A percentile compares a stretch with the other conserved stretches of the same genome.
Conservation (phyloP, 176 grass and related monocot species). For the Phragmites australis region DNA sequence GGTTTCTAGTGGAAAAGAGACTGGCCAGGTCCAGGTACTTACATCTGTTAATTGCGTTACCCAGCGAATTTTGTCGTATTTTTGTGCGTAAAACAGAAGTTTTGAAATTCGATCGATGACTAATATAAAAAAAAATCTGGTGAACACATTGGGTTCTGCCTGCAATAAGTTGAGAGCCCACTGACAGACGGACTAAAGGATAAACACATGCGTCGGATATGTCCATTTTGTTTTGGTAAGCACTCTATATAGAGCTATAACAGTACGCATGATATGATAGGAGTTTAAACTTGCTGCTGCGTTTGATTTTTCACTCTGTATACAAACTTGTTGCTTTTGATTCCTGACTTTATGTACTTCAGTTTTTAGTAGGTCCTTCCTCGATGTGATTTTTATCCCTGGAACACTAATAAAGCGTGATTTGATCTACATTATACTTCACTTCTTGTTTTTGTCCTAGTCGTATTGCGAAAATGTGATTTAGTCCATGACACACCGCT, state of each 20-base stretch:
- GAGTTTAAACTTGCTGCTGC: too few relatives aligned
- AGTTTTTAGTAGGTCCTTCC: too few relatives aligned
- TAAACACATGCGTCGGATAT: not conserved
- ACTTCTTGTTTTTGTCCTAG: too few relatives aligned
- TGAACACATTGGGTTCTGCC: not conserved
- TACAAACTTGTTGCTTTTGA: not conserved
- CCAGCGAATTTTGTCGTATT: not conserved
- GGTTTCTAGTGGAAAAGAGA: not conserved
- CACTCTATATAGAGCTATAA: too few relatives aligned
- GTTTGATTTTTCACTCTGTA: not conserved
- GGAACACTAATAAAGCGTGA: too few relatives aligned
- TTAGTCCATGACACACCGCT: too few relatives aligned
- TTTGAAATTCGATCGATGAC: not conserved
- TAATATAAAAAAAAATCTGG: not conserved
- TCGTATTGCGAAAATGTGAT: too few relatives aligned
- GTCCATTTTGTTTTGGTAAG: not conserved
- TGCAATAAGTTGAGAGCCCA: not conserved
- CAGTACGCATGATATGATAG: too few relatives aligned
- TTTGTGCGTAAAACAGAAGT: not conserved
- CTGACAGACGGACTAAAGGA: not conserved
- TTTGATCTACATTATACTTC: too few relatives aligned
- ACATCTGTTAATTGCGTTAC: not conserved
- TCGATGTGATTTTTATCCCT: too few relatives aligned
- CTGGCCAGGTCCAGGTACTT: not conserved
- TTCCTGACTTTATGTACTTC: too few relatives aligned